phyloP scores from a whole-genome alignment of 1,284 basidiomycete species.

The Cryptococcus sp. region DNA sequence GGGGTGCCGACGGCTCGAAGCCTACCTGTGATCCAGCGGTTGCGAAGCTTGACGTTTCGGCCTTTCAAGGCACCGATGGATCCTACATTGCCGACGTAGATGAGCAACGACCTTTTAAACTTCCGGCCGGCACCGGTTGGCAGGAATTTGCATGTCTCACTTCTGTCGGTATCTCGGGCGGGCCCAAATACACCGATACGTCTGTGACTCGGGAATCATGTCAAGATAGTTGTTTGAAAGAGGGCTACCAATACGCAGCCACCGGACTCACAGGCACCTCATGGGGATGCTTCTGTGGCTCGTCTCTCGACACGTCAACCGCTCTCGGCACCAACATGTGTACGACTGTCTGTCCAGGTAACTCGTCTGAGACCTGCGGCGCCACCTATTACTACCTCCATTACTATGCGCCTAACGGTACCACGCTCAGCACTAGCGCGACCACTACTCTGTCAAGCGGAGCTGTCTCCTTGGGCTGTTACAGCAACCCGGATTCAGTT shows the following conservation, averaged over 20 bases:
- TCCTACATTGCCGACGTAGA: conserved; percentile 9
- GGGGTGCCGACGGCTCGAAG: conserved; percentile 23
- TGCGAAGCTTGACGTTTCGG: conserved; percentile 21
- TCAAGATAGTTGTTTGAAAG: neutral
- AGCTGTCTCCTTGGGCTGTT: conserved; percentile 5
- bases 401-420: conserved; percentile 9
- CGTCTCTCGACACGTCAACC: neutral
- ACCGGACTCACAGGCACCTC: conserved; percentile 8
- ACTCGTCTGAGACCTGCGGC: conserved; percentile 33
- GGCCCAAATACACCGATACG: no score
- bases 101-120: no score
- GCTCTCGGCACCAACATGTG: neutral
- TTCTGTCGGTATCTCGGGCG: conserved; percentile 25
- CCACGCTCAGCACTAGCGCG: neutral
- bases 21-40: conserved; percentile 22
- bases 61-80: conserved; percentile 26
- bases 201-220: no score
- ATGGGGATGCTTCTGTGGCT: neutral
- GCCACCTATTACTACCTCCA: conserved; percentile 12
- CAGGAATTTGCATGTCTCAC: conserved; percentile 11
- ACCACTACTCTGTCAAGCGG: no score
- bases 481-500: neutral
- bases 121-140: conserved; percentile 28
- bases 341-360: conserved; percentile 27
- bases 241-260: conserved; percentile 1